Evolutionary conservation across 345 rosid species (phyloP), one percentile per base, ranked within the genome.

Genomic region (Populus davidiana): DNA sequence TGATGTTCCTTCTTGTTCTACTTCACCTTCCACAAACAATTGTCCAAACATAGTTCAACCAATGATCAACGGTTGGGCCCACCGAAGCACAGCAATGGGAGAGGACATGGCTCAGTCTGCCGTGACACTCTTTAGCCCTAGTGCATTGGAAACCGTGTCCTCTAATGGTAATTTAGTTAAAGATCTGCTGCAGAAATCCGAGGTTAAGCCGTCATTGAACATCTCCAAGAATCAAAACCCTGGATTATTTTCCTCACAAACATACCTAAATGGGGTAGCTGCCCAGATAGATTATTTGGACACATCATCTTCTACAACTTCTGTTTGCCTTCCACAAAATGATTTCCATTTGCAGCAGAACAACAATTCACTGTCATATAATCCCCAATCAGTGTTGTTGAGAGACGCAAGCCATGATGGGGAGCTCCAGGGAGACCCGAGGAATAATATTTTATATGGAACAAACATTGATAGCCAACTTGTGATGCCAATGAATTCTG

Each of bases 301-400:
- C 73, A 85, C 92, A 13, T 92, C 94, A 69, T 92, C 97, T 67
- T 89, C 97, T 21, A 87, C 90, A 23, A 89, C 90, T 25, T 90
- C 94, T 61, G 84, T 84, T 63, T 87, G 92, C 80, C 79, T 86
- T 71, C 86, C 94, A 66, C 94, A 87, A 74, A 87, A 81, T 64
- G 94, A 92, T 74, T 75, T 78, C 79, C 87, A 86, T 66, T 67
- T 88, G 71, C 89, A 83, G 79, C 91, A 81, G 70, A 88, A 83
- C 75, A 84, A 84, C 79, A 87, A 79, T 47, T 79, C 85, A 10
- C 75, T 81, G 39, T 75, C 90, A 8, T 86, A 79, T 83, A 82
- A 80, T 68, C 86, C 83, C n/a, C 92, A 83, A 43, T 56, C 90
- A 11, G 71, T 80, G 79, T 50, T 87, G 78, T 44, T 86, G 73